Evolutionary conservation across 306 rosid genomes (phyloP), one percentile per base, ranked within the genome.

Genomic region (Fragaria vesca): DNA sequence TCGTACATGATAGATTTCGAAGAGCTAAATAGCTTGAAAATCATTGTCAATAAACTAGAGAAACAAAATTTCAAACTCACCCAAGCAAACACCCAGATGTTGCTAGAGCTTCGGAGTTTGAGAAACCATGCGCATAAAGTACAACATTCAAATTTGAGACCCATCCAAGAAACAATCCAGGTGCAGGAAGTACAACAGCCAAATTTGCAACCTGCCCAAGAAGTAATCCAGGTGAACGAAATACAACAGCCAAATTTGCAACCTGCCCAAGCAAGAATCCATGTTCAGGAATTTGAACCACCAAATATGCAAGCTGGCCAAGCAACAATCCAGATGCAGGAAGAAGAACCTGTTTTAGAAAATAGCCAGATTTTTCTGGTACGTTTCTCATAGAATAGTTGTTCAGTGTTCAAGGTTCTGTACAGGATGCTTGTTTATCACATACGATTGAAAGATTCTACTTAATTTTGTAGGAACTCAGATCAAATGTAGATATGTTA

Each of bases 391-490:
- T 24, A 58, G 26, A 58, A 58, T 24, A 58, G 34, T 57, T 57
- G 13, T 21, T 21, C 16, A 21, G 15, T 58, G 34, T 58, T 21
- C 63, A 57, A 10, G 5, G 16, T 24, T 58, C 20, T 57, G 30
- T 57, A 12, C 30, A 21, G 3, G 62, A 57, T 58, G 65, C 34
- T 24, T 58, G 34, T 57, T 57, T n/a, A 8, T 57, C 62, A 57
- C 30, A 0, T 21, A 58, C n/a, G 65, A 58, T 58, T 58, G 65
- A 58, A 58, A 21, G 32, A 21, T 58, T 58, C 16, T 10, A 58
- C 65, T 58, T 58, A 10, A 21, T 58, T 58, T 24, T 58, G 65
- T 58, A 58, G 65, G 65, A 58, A 58, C 65, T 58, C 65, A 10
- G 12, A 10, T 58, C 65, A 21, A 28, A 24, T 58, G 34, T 1